Evolutionary conservation across 495 filamentous ascomycete genomes (phyloP).

Genomic region (Diplogelasinospora grovesii): DNA sequence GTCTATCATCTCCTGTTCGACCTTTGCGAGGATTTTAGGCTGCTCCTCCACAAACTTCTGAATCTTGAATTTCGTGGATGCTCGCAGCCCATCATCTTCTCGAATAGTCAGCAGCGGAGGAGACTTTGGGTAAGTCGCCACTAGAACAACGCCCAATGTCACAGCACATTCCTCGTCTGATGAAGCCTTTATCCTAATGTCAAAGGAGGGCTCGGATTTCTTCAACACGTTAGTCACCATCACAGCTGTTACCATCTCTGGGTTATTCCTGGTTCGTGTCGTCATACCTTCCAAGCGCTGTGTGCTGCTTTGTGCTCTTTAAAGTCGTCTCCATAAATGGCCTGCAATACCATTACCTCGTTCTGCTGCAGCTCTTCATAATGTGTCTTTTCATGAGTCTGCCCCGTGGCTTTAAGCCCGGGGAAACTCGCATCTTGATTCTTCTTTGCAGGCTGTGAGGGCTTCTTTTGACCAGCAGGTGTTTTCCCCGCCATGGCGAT

Average conservation of each 20-base stretch:
- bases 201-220: constrained; percentile 78
- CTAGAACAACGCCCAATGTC: constrained; percentile 63
- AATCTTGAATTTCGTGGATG: constrained; percentile 59
- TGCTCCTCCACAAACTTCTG: constrained; percentile 61
- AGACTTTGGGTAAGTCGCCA: constrained; percentile 90
- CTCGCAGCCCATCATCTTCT: constrained; percentile 52
- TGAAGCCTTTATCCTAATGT: constrained; percentile 65
- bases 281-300: constrained; percentile 77
- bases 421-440: constrained; percentile 31
- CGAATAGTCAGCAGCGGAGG: constrained; percentile 67
- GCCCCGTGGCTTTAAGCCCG: constrained; percentile 32
- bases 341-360: constrained; percentile 77
- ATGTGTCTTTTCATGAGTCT: constrained; percentile 44
- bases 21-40: constrained; percentile 55
- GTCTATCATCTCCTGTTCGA: constrained; percentile 75
- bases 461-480: constrained; percentile 33
- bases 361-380: constrained; percentile 81
- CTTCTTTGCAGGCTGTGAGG: constrained; percentile 28
- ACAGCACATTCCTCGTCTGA: constrained; percentile 60
- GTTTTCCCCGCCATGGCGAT: constrained; percentile 41
- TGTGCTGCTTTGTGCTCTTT: constrained; percentile 61
- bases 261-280: background rate
- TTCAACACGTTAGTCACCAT: constrained; percentile 25
- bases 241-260: background rate
- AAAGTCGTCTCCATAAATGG: constrained; percentile 92